phyloP scores from a whole-genome alignment of 2,329 filamentous ascomycete species.

The Trichoderma citrinoviride region DNA sequence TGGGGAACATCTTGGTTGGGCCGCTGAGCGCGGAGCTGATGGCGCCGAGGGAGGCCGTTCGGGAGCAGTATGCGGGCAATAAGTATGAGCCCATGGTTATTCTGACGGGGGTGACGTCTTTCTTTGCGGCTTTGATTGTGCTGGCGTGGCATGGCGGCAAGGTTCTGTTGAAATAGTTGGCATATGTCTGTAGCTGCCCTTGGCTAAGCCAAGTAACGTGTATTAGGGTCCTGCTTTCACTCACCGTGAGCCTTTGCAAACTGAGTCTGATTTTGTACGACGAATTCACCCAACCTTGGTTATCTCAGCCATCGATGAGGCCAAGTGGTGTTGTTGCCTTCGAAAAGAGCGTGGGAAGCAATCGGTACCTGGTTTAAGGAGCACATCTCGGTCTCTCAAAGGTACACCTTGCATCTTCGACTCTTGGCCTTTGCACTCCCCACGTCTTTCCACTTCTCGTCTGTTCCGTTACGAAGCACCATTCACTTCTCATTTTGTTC shows the following conservation, averaged over 20 bases:
- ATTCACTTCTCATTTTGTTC: background rate
- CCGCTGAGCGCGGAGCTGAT: constrained; percentile 33
- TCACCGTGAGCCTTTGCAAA: too few species aligned
- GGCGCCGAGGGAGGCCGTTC: constrained; percentile 29
- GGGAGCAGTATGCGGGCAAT: constrained; percentile 20
- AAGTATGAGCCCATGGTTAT: constrained; percentile 23
- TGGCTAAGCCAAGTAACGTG: too few species aligned
- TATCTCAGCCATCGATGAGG: too few species aligned
- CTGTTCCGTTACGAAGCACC: background rate
- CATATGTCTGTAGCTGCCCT: background rate
- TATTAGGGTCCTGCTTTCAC: too few species aligned
- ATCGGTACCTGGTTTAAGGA: background rate
- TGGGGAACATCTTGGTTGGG: constrained; percentile 34
- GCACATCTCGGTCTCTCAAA: background rate
- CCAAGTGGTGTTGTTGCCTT: too few species aligned
- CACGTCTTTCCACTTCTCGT: background rate
- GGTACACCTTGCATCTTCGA: background rate
- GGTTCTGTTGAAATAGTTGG: background rate
- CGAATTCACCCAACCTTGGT: too few species aligned
- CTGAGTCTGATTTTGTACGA: too few species aligned
- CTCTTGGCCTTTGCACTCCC: background rate
- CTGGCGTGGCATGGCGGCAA: constrained; percentile 18
- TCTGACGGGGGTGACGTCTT: constrained; percentile 21
- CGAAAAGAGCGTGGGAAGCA: background rate
- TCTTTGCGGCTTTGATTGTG: constrained; percentile 20